phyloP scores from a whole-genome alignment of 495 filamentous ascomycete species.

The Penicillium coffeae region DNA sequence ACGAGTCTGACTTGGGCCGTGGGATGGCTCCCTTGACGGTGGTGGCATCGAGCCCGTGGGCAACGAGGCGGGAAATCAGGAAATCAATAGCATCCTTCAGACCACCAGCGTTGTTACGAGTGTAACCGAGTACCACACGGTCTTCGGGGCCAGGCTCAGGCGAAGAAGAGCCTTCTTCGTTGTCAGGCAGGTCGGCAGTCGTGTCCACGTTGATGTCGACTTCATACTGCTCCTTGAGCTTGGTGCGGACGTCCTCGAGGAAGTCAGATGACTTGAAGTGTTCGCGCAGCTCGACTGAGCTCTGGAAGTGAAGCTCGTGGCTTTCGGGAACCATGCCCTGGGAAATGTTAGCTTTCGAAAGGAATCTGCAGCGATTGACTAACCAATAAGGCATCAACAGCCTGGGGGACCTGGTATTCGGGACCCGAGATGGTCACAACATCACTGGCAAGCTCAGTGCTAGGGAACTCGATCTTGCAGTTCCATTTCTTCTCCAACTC shows the following conservation, averaged over 20 bases:
- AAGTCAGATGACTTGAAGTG: slow-evolving; percentile 79
- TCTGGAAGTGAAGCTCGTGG: slow-evolving; percentile 84
- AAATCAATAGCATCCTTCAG: slow-evolving; percentile 96
- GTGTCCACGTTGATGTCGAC: slow-evolving; percentile 72
- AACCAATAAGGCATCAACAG: slow-evolving; percentile 82
- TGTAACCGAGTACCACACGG: slow-evolving; percentile 68
- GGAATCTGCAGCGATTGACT: neutral
- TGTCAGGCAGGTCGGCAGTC: slow-evolving; percentile 28
- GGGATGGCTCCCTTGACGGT: slow-evolving; percentile 91
- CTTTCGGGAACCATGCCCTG: slow-evolving; percentile 90
- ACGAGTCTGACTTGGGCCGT: slow-evolving; percentile 95
- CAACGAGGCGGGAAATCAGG: slow-evolving; percentile 74
- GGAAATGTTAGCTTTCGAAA: neutral
- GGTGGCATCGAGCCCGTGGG: slow-evolving; percentile 76
- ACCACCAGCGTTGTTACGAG: slow-evolving; percentile 93
- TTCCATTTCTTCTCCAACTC: slow-evolving; percentile 98
- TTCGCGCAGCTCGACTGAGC: slow-evolving; percentile 65
- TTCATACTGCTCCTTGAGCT: slow-evolving; percentile 85
- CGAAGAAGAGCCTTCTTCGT: slow-evolving; percentile 32
- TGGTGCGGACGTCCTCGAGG: slow-evolving; percentile 68
- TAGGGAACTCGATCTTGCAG: slow-evolving; percentile 96
- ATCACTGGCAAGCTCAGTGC: slow-evolving; percentile 95
- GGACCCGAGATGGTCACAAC: slow-evolving; percentile 92
- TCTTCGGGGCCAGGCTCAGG: slow-evolving; percentile 42
- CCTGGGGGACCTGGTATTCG: slow-evolving; percentile 94